These are phyloP conservation scores for Elsinoe arachidis DNA, from an alignment of 2,329 filamentous ascomycete species.

Conservation along the genomic window DNA sequence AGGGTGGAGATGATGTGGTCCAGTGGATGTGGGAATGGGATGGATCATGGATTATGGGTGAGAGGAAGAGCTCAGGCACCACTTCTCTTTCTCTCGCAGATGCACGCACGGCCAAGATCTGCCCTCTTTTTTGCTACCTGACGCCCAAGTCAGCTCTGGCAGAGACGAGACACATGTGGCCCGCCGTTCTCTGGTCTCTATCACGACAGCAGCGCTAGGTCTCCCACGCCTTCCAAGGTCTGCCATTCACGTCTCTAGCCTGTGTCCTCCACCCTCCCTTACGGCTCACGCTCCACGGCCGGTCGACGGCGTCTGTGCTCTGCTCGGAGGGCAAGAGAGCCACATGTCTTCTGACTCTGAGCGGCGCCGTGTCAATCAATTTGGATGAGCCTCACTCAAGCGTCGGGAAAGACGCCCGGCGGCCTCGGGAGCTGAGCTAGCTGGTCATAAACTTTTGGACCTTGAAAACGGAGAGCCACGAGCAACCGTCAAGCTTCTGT, in stretches of 20 bases:
- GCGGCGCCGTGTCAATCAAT: not conserved
- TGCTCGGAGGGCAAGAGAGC: not conserved
- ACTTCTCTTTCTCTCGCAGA: not conserved
- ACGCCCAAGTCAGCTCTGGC: no score
- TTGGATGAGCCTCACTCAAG: slow-evolving; percentile 10
- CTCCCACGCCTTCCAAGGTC: not conserved
- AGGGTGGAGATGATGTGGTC: slow-evolving; percentile 4
- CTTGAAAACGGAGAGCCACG: slow-evolving; percentile 1
- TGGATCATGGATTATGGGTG: not conserved
- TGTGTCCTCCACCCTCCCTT: not conserved
- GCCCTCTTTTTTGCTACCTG: not conserved
- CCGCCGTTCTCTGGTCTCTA: not conserved
- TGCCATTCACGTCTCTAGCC: not conserved
- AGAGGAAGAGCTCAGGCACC: slow-evolving; percentile 1
- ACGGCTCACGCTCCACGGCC: not conserved
- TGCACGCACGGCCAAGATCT: not conserved
- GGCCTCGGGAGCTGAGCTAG: slow-evolving; percentile 5
- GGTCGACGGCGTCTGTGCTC: not conserved
- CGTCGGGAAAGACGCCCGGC: slow-evolving; percentile 11
- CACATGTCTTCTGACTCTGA: not conserved
- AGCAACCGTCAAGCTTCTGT: slow-evolving; percentile 6
- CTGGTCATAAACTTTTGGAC: slow-evolving; percentile 2
- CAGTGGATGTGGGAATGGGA: not conserved
- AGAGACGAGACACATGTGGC: not conserved
- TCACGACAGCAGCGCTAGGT: not conserved